A percentile compares a stretch with the other conserved stretches of the same genome.
These are phyloP conservation scores for Boletus sensibilis DNA, from an alignment of 768 basidiomycete species.

Conservation along the genomic window DNA sequence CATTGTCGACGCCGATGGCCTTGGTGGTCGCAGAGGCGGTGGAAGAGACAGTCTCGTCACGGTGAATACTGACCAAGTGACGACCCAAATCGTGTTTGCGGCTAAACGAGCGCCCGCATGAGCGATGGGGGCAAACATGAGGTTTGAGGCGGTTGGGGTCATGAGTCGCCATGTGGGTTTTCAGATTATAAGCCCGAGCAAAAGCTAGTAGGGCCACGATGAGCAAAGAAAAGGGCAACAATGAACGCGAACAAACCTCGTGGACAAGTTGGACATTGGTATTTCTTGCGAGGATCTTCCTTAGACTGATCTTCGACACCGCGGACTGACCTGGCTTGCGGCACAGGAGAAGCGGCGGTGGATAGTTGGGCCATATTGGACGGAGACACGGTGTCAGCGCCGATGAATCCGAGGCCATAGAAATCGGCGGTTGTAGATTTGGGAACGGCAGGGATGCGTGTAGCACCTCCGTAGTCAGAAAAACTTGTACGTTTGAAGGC, in stretches of 20 bases:
- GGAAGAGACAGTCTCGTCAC: constrained; percentile 55
- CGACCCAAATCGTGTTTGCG: constrained; percentile 93
- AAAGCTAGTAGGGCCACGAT: constrained; percentile 54
- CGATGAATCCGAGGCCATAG: constrained; percentile 36
- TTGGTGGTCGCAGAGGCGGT: constrained; percentile 40
- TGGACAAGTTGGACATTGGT: constrained; percentile 72
- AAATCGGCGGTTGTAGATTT: constrained; percentile 52
- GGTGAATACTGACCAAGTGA: constrained; percentile 84
- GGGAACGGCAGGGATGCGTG: constrained; percentile 47
- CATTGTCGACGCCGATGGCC: constrained; percentile 68
- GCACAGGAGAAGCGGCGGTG: constrained; percentile 41
- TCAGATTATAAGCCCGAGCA: constrained; percentile 90
- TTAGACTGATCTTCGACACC: constrained; percentile 44
- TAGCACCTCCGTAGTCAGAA: constrained; percentile 64
- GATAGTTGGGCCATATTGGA: constrained; percentile 53
- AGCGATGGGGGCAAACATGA: constrained; percentile 80
- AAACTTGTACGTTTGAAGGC: constrained; percentile 49
- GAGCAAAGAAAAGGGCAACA: not conserved
- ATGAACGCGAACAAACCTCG: constrained; percentile 47
- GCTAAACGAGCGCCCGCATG: constrained; percentile 88
- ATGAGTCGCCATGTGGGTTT: constrained; percentile 94
- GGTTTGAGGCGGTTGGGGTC: constrained; percentile 91
- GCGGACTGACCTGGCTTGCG: constrained; percentile 38
- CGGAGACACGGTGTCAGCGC: constrained; percentile 51
- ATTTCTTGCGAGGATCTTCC: constrained; percentile 73